These are phyloP conservation scores for Clitopilus hobsonii DNA, from an alignment of 768 basidiomycete species.

Conservation along the genomic window DNA sequence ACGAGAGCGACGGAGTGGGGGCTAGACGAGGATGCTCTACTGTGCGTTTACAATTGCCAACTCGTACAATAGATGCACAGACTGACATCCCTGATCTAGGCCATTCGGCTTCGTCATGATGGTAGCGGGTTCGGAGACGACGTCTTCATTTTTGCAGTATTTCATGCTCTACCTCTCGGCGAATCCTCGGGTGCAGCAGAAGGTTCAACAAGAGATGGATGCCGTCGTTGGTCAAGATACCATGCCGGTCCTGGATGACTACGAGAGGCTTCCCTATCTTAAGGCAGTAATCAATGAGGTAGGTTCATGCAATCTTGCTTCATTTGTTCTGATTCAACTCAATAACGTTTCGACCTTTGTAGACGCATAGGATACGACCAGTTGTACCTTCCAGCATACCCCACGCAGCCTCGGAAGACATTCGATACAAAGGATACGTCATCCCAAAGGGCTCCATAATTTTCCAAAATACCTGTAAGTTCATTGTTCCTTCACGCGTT, in stretches of 20 bases:
- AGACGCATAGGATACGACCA: slow-evolving; percentile 16
- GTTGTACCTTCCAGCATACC: slow-evolving; percentile 13
- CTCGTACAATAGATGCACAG: too few species aligned
- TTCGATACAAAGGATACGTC: not conserved
- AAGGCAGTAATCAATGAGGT: slow-evolving; percentile 14
- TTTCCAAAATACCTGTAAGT: not conserved
- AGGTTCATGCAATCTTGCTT: not conserved
- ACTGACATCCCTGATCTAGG: too few species aligned
- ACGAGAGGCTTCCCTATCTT: slow-evolving; percentile 14
- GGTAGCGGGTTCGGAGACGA: slow-evolving; percentile 24
- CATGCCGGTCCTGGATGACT: slow-evolving; percentile 21
- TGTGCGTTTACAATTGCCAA: not conserved
- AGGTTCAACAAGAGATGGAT: slow-evolving; percentile 23
- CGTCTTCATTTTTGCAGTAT: slow-evolving; percentile 18
- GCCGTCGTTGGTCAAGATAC: slow-evolving; percentile 18
- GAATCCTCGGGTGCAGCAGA: slow-evolving; percentile 16
- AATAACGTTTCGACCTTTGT: too few species aligned
- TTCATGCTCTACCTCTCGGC: slow-evolving; percentile 22
- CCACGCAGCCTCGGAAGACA: slow-evolving; percentile 7
- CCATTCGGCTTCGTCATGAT: not conserved
- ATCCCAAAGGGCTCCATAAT: not conserved
- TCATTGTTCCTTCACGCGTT: not conserved
- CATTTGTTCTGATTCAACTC: too few species aligned
- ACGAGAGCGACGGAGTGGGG: slow-evolving; percentile 6
- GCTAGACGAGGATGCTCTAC: not conserved